These are phyloP conservation scores for Anethum foeniculum DNA, from an alignment of 140 eudicot genomes.

Conservation along the genomic window DNA sequence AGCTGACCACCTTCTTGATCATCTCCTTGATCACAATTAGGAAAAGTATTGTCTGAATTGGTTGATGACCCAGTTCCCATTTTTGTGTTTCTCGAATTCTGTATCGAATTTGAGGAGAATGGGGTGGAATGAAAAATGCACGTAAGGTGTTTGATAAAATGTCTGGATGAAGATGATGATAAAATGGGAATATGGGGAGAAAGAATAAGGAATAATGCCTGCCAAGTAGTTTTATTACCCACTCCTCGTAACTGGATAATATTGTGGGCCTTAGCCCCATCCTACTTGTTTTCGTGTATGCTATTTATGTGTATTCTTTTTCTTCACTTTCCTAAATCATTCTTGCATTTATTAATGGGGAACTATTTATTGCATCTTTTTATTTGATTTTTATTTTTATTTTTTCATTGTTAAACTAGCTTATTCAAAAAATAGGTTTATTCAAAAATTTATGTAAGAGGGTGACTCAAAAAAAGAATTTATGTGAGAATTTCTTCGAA, in stretches of 20 bases:
- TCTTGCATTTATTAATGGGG: no score
- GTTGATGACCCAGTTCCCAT: conserved; percentile 82
- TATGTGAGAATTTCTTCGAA: no score
- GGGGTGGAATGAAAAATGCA: not conserved
- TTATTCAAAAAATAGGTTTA: no score
- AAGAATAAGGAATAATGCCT: not conserved
- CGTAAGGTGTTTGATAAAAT: not conserved
- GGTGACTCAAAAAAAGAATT: no score
- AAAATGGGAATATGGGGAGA: conserved; percentile 5
- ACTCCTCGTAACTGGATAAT: not conserved
- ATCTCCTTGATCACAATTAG: conserved; percentile 48
- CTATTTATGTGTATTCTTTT: no score
- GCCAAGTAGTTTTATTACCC: not conserved
- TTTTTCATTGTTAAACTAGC: no score
- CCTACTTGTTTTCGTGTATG: no score
- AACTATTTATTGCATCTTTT: no score
- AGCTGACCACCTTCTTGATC: conserved; percentile 85
- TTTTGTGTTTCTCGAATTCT: not conserved
- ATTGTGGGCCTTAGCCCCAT: not conserved
- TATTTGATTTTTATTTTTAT: no score
- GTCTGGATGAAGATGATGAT: not conserved
- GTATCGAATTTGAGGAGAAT: not conserved
- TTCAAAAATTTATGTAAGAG: no score
- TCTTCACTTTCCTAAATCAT: no score
- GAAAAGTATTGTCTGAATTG: conserved; percentile 45